Conservation (phyloP, 2,329 filamentous ascomycete species). For the Fusarium drepaniforme region DNA sequence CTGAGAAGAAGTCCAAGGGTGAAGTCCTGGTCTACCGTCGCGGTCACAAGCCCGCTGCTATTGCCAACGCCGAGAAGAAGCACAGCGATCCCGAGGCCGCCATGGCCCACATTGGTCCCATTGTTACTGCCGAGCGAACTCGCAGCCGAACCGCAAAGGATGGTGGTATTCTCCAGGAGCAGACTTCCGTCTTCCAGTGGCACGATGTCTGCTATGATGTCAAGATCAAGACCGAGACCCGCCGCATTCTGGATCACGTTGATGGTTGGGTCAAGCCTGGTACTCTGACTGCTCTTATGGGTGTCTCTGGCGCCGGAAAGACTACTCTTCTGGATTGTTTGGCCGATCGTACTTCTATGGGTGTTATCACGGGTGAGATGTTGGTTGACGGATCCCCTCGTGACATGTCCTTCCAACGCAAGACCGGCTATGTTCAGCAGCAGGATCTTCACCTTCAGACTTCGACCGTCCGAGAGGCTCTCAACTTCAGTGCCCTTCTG, state of each 20-base stretch:
- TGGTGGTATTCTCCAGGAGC: constrained; percentile 60
- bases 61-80: constrained; percentile 69
- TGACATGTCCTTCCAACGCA: constrained; percentile 88
- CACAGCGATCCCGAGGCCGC: constrained; percentile 71
- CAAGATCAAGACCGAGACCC: constrained; percentile 81
- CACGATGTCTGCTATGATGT: constrained; percentile 81
- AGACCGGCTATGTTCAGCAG: constrained; percentile 93
- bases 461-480: constrained; percentile 87
- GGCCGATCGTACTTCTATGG: constrained; percentile 88
- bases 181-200: constrained; percentile 89
- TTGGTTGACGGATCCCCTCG: constrained; percentile 73
- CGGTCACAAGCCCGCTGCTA: constrained; percentile 71
- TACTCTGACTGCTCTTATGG: constrained; percentile 90
- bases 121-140: constrained; percentile 59
- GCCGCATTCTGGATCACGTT: constrained; percentile 85
- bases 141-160: constrained; percentile 52
- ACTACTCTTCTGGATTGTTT: constrained; percentile 90
- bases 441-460: constrained; percentile 91
- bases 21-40: constrained; percentile 82
- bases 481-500: constrained; percentile 87
- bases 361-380: constrained; percentile 89
- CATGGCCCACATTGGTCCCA: constrained; percentile 61
- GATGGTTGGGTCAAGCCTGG: constrained; percentile 96
- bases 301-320: constrained; percentile 93
- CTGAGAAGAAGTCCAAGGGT: constrained; percentile 78